phyloP scores from a whole-genome alignment of 73 alveolate species.

The Paramecium pentaurelia region DNA sequence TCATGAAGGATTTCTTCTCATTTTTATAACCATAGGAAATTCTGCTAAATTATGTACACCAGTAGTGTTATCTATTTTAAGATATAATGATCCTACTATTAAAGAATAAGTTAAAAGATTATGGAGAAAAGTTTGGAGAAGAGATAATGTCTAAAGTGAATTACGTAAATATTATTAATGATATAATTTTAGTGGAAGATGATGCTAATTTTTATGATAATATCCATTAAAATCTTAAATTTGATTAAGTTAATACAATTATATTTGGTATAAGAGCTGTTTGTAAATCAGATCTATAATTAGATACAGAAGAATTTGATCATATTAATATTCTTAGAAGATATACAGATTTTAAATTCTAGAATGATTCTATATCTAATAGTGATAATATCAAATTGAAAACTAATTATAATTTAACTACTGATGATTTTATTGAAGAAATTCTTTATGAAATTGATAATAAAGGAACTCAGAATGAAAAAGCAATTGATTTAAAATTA shows the following conservation, averaged over 20 bases:
- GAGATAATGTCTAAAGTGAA: background rate
- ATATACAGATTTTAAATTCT: background rate
- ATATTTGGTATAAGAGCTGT: background rate
- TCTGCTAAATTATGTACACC: conserved; percentile 55
- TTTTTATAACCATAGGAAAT: conserved; percentile 47
- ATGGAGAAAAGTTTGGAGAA: background rate
- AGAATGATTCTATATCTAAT: background rate
- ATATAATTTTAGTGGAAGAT: background rate
- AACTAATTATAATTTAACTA: background rate
- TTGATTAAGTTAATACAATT: conserved; percentile 5
- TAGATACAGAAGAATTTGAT: background rate
- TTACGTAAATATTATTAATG: background rate
- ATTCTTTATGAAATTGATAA: background rate
- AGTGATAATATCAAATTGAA: background rate
- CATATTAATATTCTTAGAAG: background rate
- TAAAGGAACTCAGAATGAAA: background rate
- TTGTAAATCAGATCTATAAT: background rate
- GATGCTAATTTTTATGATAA: background rate
- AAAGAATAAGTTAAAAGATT: background rate
- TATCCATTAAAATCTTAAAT: background rate
- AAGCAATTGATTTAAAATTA: background rate
- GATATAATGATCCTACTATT: conserved; percentile 57
- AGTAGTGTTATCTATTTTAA: conserved; percentile 4
- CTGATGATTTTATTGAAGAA: background rate
- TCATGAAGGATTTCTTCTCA: conserved; percentile 17